Conservation (phyloP, 768 basidiomycete genomes). For the Lenzites betulinus region DNA sequence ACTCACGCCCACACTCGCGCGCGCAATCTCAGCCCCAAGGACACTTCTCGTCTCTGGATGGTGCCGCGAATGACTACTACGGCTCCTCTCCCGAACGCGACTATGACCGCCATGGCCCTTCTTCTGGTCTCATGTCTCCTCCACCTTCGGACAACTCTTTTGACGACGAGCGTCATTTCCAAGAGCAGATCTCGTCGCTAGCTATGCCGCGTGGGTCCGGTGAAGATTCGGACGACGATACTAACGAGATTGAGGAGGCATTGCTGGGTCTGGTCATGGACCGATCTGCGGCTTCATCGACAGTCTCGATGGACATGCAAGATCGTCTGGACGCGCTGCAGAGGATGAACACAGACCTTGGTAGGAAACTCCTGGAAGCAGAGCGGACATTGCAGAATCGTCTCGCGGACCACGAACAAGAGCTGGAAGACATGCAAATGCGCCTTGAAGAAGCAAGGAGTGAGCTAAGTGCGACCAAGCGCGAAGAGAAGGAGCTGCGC, state of each 20-base stretch:
- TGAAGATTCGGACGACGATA: slow-evolving; percentile 34
- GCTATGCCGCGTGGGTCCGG: slow-evolving; percentile 52
- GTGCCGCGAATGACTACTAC: slow-evolving; percentile 43
- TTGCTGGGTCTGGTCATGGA: slow-evolving; percentile 62
- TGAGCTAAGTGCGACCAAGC: slow-evolving; percentile 78
- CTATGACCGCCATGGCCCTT: slow-evolving; percentile 4
- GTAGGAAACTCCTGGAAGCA: slow-evolving; percentile 71
- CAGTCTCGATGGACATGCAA: slow-evolving; percentile 67
- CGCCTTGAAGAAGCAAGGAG: slow-evolving; percentile 75
- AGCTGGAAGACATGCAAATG: slow-evolving; percentile 77
- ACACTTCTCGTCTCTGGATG: slow-evolving; percentile 43
- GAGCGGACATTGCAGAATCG: slow-evolving; percentile 68
- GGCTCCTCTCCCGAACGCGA: slow-evolving; percentile 32
- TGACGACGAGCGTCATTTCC: slow-evolving; percentile 41
- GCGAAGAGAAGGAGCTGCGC: slow-evolving; percentile 92
- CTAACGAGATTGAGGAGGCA: slow-evolving; percentile 51
- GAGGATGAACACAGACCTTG: slow-evolving; percentile 73
- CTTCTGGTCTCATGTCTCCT: slow-evolving; percentile 38
- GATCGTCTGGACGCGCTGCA: slow-evolving; percentile 75
- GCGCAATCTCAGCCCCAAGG: slow-evolving; percentile 46
- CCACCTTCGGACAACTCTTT: slow-evolving; percentile 41
- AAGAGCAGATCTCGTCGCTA: slow-evolving; percentile 51
- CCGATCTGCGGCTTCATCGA: slow-evolving; percentile 56
- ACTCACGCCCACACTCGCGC: slow-evolving; percentile 69
- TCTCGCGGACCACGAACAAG: slow-evolving; percentile 76